Percentiles rank a stretch among this genome's conserved stretches.
Evolutionary conservation across 106 monocot species (phyloP).

Genomic region (Agapanthus africanus): DNA sequence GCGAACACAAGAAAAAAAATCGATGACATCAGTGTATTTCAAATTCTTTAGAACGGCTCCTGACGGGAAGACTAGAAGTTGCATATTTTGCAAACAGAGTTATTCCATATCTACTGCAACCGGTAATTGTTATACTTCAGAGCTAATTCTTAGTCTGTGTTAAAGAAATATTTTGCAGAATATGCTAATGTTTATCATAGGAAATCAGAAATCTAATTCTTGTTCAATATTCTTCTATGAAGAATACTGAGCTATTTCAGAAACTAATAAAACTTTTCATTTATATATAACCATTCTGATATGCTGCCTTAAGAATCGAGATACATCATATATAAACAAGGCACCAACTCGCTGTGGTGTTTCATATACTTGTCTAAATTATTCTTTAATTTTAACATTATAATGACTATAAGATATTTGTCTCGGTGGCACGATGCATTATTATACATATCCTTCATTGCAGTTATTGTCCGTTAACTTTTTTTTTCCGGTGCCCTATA

Average conservation of each 20-base stretch:
- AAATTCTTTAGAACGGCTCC: constrained; percentile 79
- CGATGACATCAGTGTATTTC: constrained; percentile 84
- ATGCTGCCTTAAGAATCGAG: not conserved
- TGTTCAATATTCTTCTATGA: not conserved
- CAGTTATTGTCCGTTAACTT: not conserved
- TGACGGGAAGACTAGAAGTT: constrained; percentile 77
- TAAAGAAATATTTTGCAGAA: constrained; percentile 1
- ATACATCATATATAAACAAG: not conserved
- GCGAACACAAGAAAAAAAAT: constrained; percentile 58
- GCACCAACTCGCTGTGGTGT: not conserved
- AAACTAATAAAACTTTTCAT: not conserved
- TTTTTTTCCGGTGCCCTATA: not conserved
- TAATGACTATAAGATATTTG: not conserved
- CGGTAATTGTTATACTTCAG: constrained; percentile 31
- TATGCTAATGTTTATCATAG: not conserved
- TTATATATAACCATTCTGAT: not conserved
- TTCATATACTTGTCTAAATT: not conserved
- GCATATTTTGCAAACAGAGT: constrained; percentile 93
- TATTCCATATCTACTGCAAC: constrained; percentile 90
- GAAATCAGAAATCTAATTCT: not conserved
- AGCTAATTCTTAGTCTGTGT: constrained; percentile 1
- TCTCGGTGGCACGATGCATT: not conserved
- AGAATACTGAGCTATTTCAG: not conserved
- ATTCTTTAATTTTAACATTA: not conserved
- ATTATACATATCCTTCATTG: not conserved